Evolutionary conservation across 345 rosid genomes (phyloP).

Genomic region (Eucalyptus sp.): DNA sequence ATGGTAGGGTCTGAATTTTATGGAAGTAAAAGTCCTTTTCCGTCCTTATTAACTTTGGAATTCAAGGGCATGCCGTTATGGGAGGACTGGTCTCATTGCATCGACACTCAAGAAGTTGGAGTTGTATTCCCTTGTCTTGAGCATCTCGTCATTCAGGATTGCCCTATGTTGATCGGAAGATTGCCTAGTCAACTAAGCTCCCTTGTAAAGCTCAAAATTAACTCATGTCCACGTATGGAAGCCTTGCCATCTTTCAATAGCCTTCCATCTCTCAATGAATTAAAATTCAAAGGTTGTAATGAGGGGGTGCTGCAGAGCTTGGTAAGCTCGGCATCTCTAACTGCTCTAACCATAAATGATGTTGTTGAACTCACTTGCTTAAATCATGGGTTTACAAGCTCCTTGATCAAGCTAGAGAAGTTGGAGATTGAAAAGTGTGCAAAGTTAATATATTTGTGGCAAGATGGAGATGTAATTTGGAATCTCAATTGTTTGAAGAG

Average conservation of each 20-base stretch:
- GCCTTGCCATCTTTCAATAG: neutral
- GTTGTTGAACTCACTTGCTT: neutral
- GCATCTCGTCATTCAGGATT: neutral
- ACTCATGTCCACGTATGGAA: too few species aligned
- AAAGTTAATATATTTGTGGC: neutral
- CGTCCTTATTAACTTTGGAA: neutral
- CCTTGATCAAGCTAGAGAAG: neutral
- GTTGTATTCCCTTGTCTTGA: neutral
- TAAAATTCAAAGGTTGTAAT: neutral
- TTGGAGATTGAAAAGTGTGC: accelerated
- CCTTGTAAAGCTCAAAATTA: too few species aligned
- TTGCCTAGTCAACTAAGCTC: too few species aligned
- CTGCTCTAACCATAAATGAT: accelerated
- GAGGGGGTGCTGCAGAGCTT: neutral
- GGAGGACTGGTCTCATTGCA: neutral
- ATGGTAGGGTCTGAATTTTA: neutral
- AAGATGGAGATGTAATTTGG: neutral
- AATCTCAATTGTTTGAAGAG: accelerated
- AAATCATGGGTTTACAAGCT: neutral
- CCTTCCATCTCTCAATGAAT: neutral
- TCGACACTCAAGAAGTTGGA: neutral
- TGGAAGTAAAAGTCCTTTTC: neutral
- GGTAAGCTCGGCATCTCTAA: neutral
- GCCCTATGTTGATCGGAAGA: too few species aligned
- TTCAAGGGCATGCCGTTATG: neutral